phyloP scores from a whole-genome alignment of 1,284 basidiomycete species.

The Amylostereum chailletii region DNA sequence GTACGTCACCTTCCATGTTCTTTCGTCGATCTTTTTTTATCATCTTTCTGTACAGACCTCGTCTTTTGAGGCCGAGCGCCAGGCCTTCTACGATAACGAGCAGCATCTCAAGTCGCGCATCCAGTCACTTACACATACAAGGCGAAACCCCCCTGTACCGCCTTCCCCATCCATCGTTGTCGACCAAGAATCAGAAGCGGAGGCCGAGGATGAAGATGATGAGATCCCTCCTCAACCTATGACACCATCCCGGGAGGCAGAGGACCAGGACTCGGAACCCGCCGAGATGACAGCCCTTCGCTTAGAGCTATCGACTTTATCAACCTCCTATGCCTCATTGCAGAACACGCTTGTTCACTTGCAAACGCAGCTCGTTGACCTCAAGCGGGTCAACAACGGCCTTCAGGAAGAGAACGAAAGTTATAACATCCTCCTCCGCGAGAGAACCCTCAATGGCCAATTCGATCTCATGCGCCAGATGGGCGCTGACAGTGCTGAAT shows the following conservation, averaged over 20 bases:
- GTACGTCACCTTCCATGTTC: conserved; percentile 25
- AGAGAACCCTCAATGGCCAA: conserved; percentile 82
- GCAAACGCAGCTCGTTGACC: conserved; percentile 67
- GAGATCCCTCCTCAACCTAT: conserved; percentile 20
- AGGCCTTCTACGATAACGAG: conserved; percentile 81
- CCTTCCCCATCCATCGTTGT: conserved; percentile 21
- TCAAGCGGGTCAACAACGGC: conserved; percentile 74
- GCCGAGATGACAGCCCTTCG: conserved; percentile 76
- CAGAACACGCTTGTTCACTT: conserved; percentile 70
- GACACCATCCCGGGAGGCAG: conserved; percentile 23
- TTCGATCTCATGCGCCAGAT: conserved; percentile 69
- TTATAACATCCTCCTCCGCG: conserved; percentile 85
- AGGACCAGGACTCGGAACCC: conserved; percentile 64
- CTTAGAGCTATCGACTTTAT: conserved; percentile 72
- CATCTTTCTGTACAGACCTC: conserved; percentile 37
- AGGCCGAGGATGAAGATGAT: conserved; percentile 31
- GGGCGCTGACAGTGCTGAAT: conserved; percentile 34
- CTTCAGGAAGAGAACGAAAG: conserved; percentile 91
- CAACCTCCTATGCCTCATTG: conserved; percentile 69
- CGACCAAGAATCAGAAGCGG: conserved; percentile 30
- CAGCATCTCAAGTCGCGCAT: conserved; percentile 83
- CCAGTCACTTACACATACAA: conserved; percentile 61
- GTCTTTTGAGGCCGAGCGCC: conserved; percentile 77
- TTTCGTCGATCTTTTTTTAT: background rate
- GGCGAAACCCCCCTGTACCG: conserved; percentile 34